Evolutionary conservation across 176 grass and related monocot genomes (phyloP).

Genomic region (Rhipidocladum racemiflorum): DNA sequence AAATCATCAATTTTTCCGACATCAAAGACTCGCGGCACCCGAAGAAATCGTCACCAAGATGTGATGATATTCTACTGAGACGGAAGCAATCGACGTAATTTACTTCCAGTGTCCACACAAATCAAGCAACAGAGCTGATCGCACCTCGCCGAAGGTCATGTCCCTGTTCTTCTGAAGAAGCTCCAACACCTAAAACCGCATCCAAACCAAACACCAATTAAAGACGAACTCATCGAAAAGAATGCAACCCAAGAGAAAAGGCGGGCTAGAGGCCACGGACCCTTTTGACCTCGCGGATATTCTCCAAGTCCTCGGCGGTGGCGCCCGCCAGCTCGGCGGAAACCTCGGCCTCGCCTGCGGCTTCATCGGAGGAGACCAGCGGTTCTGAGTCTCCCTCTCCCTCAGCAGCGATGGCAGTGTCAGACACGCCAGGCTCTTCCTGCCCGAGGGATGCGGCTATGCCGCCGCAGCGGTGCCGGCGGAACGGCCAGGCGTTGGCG

Average conservation of each 20-base stretch:
- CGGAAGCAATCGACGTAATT: background rate
- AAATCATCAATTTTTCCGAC: too few relatives aligned
- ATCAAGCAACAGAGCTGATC: background rate
- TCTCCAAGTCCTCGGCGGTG: constrained; percentile 62
- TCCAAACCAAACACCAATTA: constrained; percentile 23
- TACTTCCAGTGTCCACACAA: background rate
- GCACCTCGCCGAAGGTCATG: constrained; percentile 91
- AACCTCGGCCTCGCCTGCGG: background rate
- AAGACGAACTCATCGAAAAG: background rate
- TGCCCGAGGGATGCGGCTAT: constrained; percentile 42
- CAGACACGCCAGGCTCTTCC: constrained; percentile 40
- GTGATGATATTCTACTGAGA: background rate
- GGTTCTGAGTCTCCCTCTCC: constrained; percentile 16
- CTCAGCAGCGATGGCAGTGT: background rate
- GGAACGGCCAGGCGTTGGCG: background rate
- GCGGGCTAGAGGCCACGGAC: constrained; percentile 29
- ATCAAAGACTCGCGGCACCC: too few relatives aligned
- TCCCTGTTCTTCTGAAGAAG: constrained; percentile 87
- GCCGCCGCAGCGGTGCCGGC: background rate
- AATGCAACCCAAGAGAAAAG: background rate
- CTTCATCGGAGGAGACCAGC: constrained; percentile 23
- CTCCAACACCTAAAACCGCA: constrained; percentile 55
- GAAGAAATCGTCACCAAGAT: background rate
- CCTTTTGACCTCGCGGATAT: constrained; percentile 54
- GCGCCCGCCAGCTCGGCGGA: constrained; percentile 42